Percentiles rank a stretch among this genome's conserved stretches.
Evolutionary conservation across 2,329 filamentous ascomycete species (phyloP).

Genomic region (Emmonsiellopsis sp.): DNA sequence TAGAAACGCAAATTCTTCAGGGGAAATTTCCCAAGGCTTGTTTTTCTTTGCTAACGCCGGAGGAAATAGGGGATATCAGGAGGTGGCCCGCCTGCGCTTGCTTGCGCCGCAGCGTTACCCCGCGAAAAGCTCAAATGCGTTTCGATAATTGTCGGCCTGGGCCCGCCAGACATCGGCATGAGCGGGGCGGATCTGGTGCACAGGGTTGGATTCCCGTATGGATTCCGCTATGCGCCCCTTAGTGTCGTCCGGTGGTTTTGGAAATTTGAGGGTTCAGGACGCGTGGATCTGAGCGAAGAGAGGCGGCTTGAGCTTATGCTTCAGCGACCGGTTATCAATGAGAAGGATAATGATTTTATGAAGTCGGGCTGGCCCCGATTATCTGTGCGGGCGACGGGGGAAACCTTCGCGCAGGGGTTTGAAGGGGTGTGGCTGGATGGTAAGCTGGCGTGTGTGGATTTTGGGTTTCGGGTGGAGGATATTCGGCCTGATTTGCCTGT

Average conservation of each 20-base stretch:
- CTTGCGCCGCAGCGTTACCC: constrained; percentile 35
- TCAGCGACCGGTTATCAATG: constrained; percentile 7
- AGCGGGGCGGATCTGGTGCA: constrained; percentile 17
- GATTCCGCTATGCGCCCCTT: constrained; percentile 18
- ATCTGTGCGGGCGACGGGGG: constrained; percentile 14
- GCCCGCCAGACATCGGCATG: constrained; percentile 29
- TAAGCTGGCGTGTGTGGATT: constrained; percentile 18
- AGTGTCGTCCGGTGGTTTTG: constrained; percentile 20
- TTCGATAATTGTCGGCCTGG: constrained; percentile 29
- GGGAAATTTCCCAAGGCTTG: neutral
- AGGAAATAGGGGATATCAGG: constrained; percentile 32
- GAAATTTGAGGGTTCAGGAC: constrained; percentile 15
- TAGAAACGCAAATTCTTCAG: neutral
- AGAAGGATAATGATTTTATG: constrained; percentile 19
- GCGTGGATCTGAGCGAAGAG: constrained; percentile 26
- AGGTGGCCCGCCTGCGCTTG: constrained; percentile 40
- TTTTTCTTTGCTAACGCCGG: constrained; percentile 12
- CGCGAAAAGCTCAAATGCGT: constrained; percentile 25
- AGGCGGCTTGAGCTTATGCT: constrained; percentile 18
- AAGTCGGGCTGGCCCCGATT: constrained; percentile 15
- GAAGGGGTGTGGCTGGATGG: constrained; percentile 23
- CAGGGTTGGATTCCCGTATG: constrained; percentile 22
- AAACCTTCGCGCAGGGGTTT: constrained; percentile 23
- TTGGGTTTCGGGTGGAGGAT: constrained; percentile 28
- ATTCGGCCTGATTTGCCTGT: constrained; percentile 27